A percentile compares a stretch with the other conserved stretches of the same genome.
Evolutionary conservation across 371 early-diverging fungal genomes (phyloP).

Genomic region (Cokeromyces recurvatus): DNA sequence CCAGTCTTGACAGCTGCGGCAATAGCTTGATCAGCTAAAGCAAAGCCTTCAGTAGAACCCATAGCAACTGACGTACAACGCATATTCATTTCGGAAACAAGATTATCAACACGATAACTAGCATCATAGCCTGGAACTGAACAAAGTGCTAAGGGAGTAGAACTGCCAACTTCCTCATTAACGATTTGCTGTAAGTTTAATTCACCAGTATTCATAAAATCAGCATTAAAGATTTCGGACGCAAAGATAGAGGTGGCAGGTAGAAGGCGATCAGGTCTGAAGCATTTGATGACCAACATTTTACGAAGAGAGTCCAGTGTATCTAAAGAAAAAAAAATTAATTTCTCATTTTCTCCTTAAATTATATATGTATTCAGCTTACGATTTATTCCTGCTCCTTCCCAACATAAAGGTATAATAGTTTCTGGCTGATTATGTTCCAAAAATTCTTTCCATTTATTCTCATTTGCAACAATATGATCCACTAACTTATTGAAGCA

Average conservation of each 20-base stretch:
- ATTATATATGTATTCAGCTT: too few relatives aligned
- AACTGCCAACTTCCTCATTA: slow-evolving; percentile 63
- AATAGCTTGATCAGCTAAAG: slow-evolving; percentile 90
- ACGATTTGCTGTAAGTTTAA: slow-evolving; percentile 72
- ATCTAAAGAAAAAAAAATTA: slow-evolving; percentile 8
- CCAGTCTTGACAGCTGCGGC: slow-evolving; percentile 79
- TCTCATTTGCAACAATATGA: slow-evolving; percentile 46
- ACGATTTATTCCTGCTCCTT: slow-evolving; percentile 42
- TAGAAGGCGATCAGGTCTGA: slow-evolving; percentile 87
- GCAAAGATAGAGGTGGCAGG: slow-evolving; percentile 74
- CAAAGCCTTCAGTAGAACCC: slow-evolving; percentile 95
- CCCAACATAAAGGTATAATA: slow-evolving; percentile 67
- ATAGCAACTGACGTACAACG: slow-evolving; percentile 87
- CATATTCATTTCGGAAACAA: slow-evolving; percentile 69
- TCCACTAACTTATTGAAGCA: slow-evolving; percentile 53
- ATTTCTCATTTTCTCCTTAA: not conserved
- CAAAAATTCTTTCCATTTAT: slow-evolving; percentile 61
- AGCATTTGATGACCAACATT: slow-evolving; percentile 76
- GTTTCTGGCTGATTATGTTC: slow-evolving; percentile 51
- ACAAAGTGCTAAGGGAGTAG: slow-evolving; percentile 88
- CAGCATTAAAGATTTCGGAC: slow-evolving; percentile 69
- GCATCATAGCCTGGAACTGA: slow-evolving; percentile 96
- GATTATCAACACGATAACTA: slow-evolving; percentile 89
- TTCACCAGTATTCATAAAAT: slow-evolving; percentile 58
- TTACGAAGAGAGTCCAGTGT: slow-evolving; percentile 58